Conservation (phyloP, 176 grass and related monocot genomes). For the Hsuehochloa calcarea region DNA sequence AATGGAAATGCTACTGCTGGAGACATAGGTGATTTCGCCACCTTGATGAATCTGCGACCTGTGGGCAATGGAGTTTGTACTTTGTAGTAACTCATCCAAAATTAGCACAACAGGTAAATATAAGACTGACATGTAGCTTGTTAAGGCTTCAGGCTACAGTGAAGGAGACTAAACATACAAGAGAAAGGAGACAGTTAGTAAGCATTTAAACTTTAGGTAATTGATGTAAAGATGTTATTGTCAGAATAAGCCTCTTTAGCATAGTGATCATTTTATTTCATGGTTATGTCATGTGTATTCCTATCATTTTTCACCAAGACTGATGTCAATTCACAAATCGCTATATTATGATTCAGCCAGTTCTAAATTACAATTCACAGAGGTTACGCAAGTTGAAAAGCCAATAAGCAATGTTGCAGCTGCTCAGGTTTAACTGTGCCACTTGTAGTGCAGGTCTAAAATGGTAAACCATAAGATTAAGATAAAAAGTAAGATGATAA, state of each 20-base stretch:
- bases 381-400: not conserved
- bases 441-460: slow-evolving; percentile 3
- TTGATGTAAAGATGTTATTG: not conserved
- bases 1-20: slow-evolving; percentile 85
- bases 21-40: slow-evolving; percentile 89
- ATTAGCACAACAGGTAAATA: not conserved
- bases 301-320: slow-evolving; percentile 15
- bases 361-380: not conserved
- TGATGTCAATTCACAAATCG: not conserved
- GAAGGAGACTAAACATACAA: not conserved
- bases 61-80: slow-evolving; percentile 2
- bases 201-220: not conserved
- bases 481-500: not conserved
- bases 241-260: slow-evolving; percentile 6
- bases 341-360: not conserved
- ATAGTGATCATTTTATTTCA: not conserved
- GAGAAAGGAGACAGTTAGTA: not conserved
- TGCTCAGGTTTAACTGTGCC: not conserved
- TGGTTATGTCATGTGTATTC: not conserved
- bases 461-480: not conserved
- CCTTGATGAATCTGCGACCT: slow-evolving; percentile 89
- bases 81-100: not conserved
- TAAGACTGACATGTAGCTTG: not conserved
- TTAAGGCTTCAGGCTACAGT: not conserved
- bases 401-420: not conserved